phyloP scores from a whole-genome alignment of 2,329 filamentous ascomycete genomes.

The Malbranchea zuffiana region DNA sequence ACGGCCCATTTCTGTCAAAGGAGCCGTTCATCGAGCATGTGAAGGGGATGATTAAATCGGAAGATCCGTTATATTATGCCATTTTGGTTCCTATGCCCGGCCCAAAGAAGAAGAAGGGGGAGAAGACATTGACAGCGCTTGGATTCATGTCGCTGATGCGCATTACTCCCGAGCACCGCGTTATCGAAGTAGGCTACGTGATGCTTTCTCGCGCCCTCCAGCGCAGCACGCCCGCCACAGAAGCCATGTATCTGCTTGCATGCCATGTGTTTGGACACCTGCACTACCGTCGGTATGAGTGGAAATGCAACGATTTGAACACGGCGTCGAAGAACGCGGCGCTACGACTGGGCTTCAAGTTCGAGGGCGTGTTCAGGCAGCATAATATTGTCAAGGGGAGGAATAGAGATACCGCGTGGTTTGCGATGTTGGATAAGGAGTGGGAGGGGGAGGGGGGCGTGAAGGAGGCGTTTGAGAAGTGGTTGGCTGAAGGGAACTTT shows the following conservation, averaged over 20 bases:
- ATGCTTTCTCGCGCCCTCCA: slow-evolving; percentile 43
- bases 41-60: slow-evolving; percentile 17
- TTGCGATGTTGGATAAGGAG: slow-evolving; percentile 48
- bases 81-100: slow-evolving; percentile 29
- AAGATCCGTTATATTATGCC: slow-evolving; percentile 36
- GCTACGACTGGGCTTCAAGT: slow-evolving; percentile 46
- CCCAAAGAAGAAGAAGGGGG: slow-evolving; percentile 15
- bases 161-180: slow-evolving; percentile 39
- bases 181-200: slow-evolving; percentile 49
- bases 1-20: slow-evolving; percentile 27
- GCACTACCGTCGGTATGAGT: slow-evolving; percentile 49
- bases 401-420: slow-evolving; percentile 51
- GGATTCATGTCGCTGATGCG: slow-evolving; percentile 38
- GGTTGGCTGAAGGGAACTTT: slow-evolving; percentile 48
- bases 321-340: slow-evolving; percentile 45
- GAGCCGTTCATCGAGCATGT: slow-evolving; percentile 20
- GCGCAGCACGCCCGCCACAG: slow-evolving; percentile 46
- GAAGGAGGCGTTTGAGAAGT: slow-evolving; percentile 41
- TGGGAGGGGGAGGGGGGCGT: slow-evolving; percentile 43
- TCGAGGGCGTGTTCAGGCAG: slow-evolving; percentile 51
- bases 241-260: slow-evolving; percentile 48
- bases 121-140: slow-evolving; percentile 25
- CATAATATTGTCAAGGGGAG: slow-evolving; percentile 50
- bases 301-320: slow-evolving; percentile 54
- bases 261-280: slow-evolving; percentile 44